Conservation (phyloP, 176 grass and related monocot genomes). For the Dactylis glomerata region DNA sequence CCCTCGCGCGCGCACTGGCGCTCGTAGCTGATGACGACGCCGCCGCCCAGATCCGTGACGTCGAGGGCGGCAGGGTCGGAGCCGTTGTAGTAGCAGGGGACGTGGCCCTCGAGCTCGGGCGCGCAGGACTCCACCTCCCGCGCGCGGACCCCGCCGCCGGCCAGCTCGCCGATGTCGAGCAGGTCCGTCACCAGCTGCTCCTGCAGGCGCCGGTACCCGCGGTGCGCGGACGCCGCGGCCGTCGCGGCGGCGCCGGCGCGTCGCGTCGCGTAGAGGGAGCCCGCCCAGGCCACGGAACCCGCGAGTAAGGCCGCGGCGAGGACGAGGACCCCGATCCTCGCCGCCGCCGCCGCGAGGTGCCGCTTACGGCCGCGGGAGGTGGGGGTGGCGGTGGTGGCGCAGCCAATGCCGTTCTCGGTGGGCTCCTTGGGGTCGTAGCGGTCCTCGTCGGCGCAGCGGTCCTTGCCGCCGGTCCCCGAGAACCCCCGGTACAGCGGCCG, state of each 20-base stretch:
- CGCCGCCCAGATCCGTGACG: conserved; percentile 59
- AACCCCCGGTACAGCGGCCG: conserved; percentile 77
- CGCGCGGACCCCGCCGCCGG: conserved; percentile 50
- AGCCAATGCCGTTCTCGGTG: conserved; percentile 61
- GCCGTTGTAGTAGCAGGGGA: conserved; percentile 93
- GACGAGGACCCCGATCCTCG: conserved; percentile 57
- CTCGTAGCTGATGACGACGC: conserved; percentile 59
- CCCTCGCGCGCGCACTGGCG: conserved; percentile 58
- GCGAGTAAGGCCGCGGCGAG: conserved; percentile 43
- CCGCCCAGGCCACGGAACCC: conserved; percentile 68
- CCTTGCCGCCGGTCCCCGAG: conserved; percentile 52
- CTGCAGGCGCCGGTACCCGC: conserved; percentile 73
- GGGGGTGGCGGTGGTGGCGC: background rate
- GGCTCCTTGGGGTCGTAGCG: conserved; percentile 60
- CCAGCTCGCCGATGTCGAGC: conserved; percentile 70
- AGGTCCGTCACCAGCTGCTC: conserved; percentile 87
- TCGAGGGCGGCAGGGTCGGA: conserved; percentile 70
- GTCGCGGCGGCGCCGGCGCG: conserved; percentile 15
- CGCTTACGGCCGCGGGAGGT: conserved; percentile 33
- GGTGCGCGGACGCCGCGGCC: conserved; percentile 37
- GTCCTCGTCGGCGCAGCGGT: conserved; percentile 37
- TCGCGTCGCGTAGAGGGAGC: conserved; percentile 55
- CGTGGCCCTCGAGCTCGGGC: conserved; percentile 68
- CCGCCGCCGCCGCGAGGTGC: conserved; percentile 36
- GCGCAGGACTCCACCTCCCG: conserved; percentile 71